phyloP scores from a whole-genome alignment of 2,329 filamentous ascomycete species.

The Setomelanomma holmii region DNA sequence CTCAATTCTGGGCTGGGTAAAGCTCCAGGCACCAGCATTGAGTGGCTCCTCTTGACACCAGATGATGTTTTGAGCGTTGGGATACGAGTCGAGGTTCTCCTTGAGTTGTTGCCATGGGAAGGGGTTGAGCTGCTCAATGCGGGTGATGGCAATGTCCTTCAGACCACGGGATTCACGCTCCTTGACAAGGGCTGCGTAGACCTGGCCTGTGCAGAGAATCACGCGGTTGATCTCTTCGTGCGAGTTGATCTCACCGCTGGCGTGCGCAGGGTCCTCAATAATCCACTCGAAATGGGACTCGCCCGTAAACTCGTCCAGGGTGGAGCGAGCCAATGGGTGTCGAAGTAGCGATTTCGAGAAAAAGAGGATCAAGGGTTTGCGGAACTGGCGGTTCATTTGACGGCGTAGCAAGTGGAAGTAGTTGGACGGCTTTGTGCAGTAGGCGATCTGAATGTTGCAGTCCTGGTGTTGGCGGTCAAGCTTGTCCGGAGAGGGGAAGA shows the following conservation, averaged over 20 bases:
- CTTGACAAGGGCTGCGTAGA: slow-evolving; percentile 89
- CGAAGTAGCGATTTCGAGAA: slow-evolving; percentile 97
- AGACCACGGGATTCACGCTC: slow-evolving; percentile 86
- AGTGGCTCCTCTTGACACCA: slow-evolving; percentile 98
- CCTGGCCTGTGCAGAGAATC: slow-evolving; percentile 92
- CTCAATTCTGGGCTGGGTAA: slow-evolving; percentile 96
- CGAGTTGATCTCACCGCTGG: slow-evolving; percentile 74
- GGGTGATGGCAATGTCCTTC: slow-evolving; percentile 91
- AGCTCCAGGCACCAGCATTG: slow-evolving; percentile 96
- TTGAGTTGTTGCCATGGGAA: slow-evolving; percentile 98
- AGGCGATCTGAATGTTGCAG: slow-evolving; percentile 98
- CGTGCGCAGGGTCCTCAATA: slow-evolving; percentile 87
- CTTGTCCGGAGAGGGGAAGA: slow-evolving; percentile 88
- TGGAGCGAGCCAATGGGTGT: slow-evolving; percentile 88
- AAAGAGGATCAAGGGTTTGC: slow-evolving; percentile 97
- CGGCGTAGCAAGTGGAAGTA: slow-evolving; percentile 94
- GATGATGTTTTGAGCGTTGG: slow-evolving; percentile 96
- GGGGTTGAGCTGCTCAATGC: slow-evolving; percentile 96
- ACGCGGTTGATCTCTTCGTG: slow-evolving; percentile 92
- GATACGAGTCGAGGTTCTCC: slow-evolving; percentile 96
- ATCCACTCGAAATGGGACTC: slow-evolving; percentile 97
- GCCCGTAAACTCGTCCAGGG: slow-evolving; percentile 87
- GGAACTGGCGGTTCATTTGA: slow-evolving; percentile 99
- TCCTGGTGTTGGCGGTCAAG: slow-evolving; percentile 97
- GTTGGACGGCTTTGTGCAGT: slow-evolving; percentile 96